Base-by-base conservation (phyloP, 2,329 filamentous ascomycete species). In the Aureobasidium leucospermi region DNA sequence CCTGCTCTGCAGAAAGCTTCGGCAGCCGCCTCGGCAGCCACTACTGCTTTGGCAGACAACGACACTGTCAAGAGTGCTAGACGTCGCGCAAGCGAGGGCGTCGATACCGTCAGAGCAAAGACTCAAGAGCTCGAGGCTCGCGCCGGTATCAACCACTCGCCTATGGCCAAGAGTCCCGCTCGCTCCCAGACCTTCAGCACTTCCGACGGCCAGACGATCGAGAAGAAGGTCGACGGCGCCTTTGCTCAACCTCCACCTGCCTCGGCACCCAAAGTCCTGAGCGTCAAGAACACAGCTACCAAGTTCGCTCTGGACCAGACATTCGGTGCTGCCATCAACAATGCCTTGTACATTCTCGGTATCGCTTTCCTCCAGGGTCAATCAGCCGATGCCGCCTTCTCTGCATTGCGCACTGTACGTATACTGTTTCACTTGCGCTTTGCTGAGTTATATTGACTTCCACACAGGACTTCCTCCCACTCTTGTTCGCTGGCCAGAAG, bases 301-400 rank as follows among this genome's bases (percentile, higher is more conserved):
- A 91, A 91, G 70, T 82, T 88, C 63, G 11, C 79, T 3, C 78
- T 90, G 10, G 87, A 91, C 69, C 86, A 90, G 71, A 86, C 84
- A 1, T 59, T 87, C 23, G 85, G 86, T 61, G 83, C 86, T 1
- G 74, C 76, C 4, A 68, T 83, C 69, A 90, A 90, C 72, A 89
- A 82, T 0, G 67, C 86, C 34, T 70, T 85, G 62, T 89, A 87
- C 69, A 79, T 84, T 63, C 71, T 78, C 9, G 84, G 80, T 63
- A 83, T 84, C 60, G 80, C 81, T 65, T 79, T 82, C 23, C 74
- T 85, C n/a, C 77, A 78, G 23, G 71, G 71, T 8, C 61, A 69
- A 39, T 59, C 63, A 8, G 41, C 62, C 32, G 59, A 61, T 9
- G 23, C 41, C 4, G 57, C 58, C n/a, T 56, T 65, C 15, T 15